Evolutionary conservation across 1,139 yeast species (phyloP).

Genomic region (Candida labiduridarum): DNA sequence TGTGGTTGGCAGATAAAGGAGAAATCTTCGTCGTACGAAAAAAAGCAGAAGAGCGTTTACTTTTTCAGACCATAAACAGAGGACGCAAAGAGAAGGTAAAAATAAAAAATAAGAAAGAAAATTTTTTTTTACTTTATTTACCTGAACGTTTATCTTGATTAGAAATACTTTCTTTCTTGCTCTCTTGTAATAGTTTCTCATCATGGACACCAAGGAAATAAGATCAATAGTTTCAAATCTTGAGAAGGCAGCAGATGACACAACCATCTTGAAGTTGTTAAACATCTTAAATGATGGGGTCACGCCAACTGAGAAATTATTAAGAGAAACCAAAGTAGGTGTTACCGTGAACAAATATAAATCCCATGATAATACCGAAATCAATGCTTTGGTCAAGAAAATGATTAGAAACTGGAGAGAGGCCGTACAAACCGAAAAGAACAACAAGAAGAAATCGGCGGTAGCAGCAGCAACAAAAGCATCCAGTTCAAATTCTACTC

Average conservation of each 20-base stretch:
- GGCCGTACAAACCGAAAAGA: constrained; percentile 76
- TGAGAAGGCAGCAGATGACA: constrained; percentile 74
- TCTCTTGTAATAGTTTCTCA: neutral
- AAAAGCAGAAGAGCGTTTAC: neutral
- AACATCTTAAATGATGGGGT: constrained; percentile 71
- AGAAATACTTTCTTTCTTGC: neutral
- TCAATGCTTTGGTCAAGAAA: constrained; percentile 71
- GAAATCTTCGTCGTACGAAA: neutral
- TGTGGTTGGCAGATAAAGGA: neutral
- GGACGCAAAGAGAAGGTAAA: neutral
- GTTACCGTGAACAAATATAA: constrained; percentile 91
- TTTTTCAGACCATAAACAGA: neutral
- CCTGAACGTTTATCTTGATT: neutral
- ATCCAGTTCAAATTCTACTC: neutral
- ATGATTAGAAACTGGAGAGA: constrained; percentile 92
- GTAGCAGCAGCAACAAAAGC: constrained; percentile 4
- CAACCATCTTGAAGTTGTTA: constrained; percentile 67
- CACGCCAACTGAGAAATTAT: constrained; percentile 78
- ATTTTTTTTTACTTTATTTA: neutral
- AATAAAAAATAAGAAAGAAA: constrained; percentile 2
- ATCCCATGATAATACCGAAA: constrained; percentile 64
- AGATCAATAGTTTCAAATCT: constrained; percentile 67
- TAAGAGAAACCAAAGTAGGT: constrained; percentile 96
- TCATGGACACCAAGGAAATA: constrained; percentile 76
- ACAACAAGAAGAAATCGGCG: constrained; percentile 33